These are phyloP conservation scores for Coprinopsis cinerea DNA, from an alignment of 768 basidiomycete genomes.

Conservation along the genomic window DNA sequence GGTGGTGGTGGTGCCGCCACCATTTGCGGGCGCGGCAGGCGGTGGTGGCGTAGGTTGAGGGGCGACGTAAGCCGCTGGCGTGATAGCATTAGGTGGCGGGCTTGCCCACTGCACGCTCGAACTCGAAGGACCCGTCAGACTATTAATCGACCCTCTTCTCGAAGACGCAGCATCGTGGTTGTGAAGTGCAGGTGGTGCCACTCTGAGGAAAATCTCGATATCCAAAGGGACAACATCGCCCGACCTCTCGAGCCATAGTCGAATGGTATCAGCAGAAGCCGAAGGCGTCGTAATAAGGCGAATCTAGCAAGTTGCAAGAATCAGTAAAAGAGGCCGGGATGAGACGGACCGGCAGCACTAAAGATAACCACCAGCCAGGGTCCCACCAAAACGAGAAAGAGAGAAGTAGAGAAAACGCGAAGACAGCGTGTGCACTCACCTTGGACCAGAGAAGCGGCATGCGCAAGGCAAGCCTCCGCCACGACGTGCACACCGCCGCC, in stretches of 20 bases:
- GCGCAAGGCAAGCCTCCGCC: slow-evolving; percentile 58
- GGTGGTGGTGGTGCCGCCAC: slow-evolving; percentile 14
- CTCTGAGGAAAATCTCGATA: slow-evolving; percentile 72
- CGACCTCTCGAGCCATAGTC: slow-evolving; percentile 79
- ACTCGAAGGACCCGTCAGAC: too few relatives aligned
- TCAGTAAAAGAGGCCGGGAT: not conserved
- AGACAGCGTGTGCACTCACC: slow-evolving; percentile 36
- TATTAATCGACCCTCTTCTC: too few relatives aligned
- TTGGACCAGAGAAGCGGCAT: slow-evolving; percentile 77
- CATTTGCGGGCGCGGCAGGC: slow-evolving; percentile 1
- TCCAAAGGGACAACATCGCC: slow-evolving; percentile 66
- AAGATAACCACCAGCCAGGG: slow-evolving; percentile 1
- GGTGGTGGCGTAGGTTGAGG: slow-evolving; percentile 25
- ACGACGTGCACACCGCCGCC: slow-evolving; percentile 58
- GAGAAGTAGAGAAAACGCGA: slow-evolving; percentile 7
- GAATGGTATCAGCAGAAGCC: slow-evolving; percentile 70
- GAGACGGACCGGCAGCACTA: not conserved
- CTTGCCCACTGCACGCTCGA: too few relatives aligned
- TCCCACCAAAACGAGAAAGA: too few relatives aligned
- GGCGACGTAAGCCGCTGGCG: slow-evolving; percentile 31
- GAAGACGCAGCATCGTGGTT: slow-evolving; percentile 21
- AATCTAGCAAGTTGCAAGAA: slow-evolving; percentile 37
- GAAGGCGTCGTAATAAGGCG: slow-evolving; percentile 66
- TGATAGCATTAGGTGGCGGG: slow-evolving; percentile 22
- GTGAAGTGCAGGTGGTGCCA: slow-evolving; percentile 21